phyloP scores from a whole-genome alignment of 306 rosid genomes.

The Abrus precatorius region DNA sequence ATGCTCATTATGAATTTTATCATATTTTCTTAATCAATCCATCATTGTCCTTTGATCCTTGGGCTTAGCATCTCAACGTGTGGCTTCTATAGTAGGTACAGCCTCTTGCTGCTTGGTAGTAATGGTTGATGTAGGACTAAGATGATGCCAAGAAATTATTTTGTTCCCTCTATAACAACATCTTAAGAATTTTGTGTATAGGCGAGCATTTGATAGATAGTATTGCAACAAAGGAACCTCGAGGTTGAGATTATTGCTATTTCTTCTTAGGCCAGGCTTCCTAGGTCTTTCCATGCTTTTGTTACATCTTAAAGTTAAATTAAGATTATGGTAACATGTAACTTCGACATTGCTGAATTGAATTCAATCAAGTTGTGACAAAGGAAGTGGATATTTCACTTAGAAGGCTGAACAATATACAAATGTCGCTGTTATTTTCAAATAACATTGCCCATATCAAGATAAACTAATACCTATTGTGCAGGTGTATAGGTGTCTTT shows the following conservation, averaged over 20 bases:
- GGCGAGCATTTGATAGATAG: too few species aligned
- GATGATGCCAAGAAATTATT: too few species aligned
- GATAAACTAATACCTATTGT: too few species aligned
- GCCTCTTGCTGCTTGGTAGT: background rate
- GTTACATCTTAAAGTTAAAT: constrained; percentile 7
- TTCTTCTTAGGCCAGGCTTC: background rate
- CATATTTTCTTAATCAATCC: background rate
- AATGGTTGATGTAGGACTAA: background rate
- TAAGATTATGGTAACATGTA: background rate
- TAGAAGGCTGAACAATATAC: background rate
- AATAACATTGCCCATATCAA: too few species aligned
- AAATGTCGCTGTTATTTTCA: background rate
- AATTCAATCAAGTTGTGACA: background rate
- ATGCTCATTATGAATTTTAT: background rate
- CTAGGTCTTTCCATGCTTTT: background rate
- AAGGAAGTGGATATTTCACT: background rate
- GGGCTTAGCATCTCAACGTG: background rate
- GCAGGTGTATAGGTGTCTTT: background rate
- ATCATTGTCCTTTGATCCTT: background rate
- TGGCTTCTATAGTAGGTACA: background rate
- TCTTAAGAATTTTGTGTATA: too few species aligned
- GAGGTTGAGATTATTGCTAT: background rate
- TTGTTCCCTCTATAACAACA: too few species aligned
- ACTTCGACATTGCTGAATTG: background rate
- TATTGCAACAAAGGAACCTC: background rate